Conservation (phyloP, 257 asterid species). For the Penstemon eatonii region DNA sequence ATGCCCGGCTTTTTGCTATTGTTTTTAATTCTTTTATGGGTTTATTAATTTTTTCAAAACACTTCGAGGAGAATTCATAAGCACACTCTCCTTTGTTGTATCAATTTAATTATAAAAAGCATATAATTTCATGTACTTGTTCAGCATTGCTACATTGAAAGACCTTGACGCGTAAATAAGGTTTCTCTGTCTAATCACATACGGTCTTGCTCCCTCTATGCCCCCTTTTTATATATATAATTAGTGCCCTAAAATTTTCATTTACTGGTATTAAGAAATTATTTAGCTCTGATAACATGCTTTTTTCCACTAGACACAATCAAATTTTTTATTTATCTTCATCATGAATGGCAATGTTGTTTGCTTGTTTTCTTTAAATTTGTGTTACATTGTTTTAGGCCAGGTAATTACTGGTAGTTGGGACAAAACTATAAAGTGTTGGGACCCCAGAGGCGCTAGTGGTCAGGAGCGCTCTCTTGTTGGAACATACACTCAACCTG, state of each 20-base stretch:
- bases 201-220: too few relatives aligned
- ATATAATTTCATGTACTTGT: too few relatives aligned
- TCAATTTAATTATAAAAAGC: not conserved
- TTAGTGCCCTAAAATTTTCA: too few relatives aligned
- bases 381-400: slow-evolving; percentile 43
- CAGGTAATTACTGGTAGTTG: slow-evolving; percentile 99
- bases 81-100: not conserved
- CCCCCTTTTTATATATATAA: too few relatives aligned
- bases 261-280: too few relatives aligned
- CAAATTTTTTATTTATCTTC: too few relatives aligned
- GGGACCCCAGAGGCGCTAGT: slow-evolving; percentile 98
- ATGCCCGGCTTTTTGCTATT: not conserved
- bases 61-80: slow-evolving; percentile 7
- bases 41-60: not conserved
- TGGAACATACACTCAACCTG: slow-evolving; percentile 90
- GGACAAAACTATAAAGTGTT: slow-evolving; percentile 94
- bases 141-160: too few relatives aligned
- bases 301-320: too few relatives aligned
- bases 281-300: too few relatives aligned
- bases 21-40: not conserved
- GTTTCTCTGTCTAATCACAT: too few relatives aligned
- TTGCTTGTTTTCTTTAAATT: not conserved
- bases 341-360: not conserved
- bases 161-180: not conserved
- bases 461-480: slow-evolving; percentile 88